Evolutionary conservation across 305 asterid species (phyloP), one percentile per base, ranked within the genome.

Genomic region (Caryopteris hybrid): DNA sequence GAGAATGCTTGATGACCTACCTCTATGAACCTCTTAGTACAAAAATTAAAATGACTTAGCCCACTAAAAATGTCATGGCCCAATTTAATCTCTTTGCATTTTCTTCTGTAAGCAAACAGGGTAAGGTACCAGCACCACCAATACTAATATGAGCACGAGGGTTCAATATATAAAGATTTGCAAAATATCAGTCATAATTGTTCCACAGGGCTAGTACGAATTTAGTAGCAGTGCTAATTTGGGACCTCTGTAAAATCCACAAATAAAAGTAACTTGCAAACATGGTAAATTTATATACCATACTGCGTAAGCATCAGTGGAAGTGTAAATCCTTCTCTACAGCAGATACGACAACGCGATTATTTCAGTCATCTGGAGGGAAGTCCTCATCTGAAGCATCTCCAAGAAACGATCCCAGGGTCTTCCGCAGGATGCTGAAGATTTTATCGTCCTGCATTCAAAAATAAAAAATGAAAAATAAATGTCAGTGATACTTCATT

Each of bases 371-470:
- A 36, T 94, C 96, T 36, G 79, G 82, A n/a, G 90, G 96, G 82
- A 91, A 89, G 82, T 87, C 99, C 72, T 91, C 99, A 61, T 91
- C 99, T 22, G 95, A 91, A 66, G 93, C 96, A 69, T 84, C 72
- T 69, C 92, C 99, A 80, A 91, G 87, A 78, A 94, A 86, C 23
- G 98, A 94, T 3, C 93, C 99, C 34, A 91, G 77, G 29, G 86
- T 81, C 76, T 91, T 91, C 66, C 86, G 87, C 79, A 94, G 78
- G 63, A 91, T 85, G 88, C 91, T 87, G 82, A 89, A 87, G 70
- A 96, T 85, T 78, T 86, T 89, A 72, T 91, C 96, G 74, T 87
- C 97, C 99, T 94, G 87, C 58, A 61, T 58, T 62, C 51, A 54
- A 31, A 0, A 59, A 64, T 62, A 53, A 23, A n/a, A n/a, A n/a